A percentile compares a stretch with the other conserved stretches of the same genome.
Conservation (phyloP, 2,329 filamentous ascomycete genomes). For the Trichoderma sp. region DNA sequence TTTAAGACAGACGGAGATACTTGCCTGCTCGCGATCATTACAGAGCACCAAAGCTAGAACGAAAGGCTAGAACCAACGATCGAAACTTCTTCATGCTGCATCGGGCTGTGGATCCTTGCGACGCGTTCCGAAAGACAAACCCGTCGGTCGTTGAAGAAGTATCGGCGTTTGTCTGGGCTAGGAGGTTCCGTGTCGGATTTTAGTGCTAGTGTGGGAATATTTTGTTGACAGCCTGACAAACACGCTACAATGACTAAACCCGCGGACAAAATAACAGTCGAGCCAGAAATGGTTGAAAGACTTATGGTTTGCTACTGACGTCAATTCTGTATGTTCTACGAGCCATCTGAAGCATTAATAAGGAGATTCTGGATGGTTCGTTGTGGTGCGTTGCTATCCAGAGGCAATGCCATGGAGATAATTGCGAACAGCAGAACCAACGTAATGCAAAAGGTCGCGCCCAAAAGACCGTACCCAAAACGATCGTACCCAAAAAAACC, state of each 20-base stretch:
- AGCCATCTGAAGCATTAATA: not conserved
- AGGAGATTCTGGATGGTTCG: not conserved
- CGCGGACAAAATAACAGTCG: not conserved
- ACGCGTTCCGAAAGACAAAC: not conserved
- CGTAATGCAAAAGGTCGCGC: not conserved
- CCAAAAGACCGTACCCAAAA: too few relatives aligned
- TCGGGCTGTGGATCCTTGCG: not conserved
- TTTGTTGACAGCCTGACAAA: not conserved
- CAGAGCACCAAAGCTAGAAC: not conserved
- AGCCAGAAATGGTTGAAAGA: not conserved
- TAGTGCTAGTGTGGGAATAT: not conserved
- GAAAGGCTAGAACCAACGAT: not conserved
- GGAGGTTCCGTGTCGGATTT: not conserved
- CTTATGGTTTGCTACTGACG: not conserved
- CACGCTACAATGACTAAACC: not conserved
- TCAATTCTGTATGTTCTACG: not conserved
- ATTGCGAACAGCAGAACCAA: not conserved
- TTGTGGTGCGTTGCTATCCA: not conserved
- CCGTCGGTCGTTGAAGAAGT: not conserved
- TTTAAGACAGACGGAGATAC: slow-evolving; percentile 1
- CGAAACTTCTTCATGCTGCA: not conserved
- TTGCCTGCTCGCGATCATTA: not conserved
- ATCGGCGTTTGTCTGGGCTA: not conserved
- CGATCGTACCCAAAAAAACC: too few relatives aligned
- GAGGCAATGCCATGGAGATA: not conserved